Conservation (phyloP, 2,329 filamentous ascomycete species). For the Pyrenophora teres region DNA sequence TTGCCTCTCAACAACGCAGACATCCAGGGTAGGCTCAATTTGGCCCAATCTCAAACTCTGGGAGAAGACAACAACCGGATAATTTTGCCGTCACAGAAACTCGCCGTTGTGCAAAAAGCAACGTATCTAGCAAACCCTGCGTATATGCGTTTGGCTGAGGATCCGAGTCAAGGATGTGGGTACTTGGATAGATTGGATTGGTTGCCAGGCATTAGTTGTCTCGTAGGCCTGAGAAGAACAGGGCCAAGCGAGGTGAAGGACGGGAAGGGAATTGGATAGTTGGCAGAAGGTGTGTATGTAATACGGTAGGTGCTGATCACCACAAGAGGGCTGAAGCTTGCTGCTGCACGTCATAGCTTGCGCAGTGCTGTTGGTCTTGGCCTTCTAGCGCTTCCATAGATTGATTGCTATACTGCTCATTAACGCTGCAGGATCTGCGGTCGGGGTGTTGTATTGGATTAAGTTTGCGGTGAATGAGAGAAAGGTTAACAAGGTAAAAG, state of each 20-base stretch:
- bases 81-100: neutral
- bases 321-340: neutral
- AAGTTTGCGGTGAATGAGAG: conserved; percentile 12
- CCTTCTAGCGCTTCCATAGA: conserved; percentile 19
- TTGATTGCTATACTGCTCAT: conserved; percentile 16
- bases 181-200: neutral
- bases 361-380: conserved; percentile 8
- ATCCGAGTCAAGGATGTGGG: neutral
- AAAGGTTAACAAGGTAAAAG: conserved; percentile 9
- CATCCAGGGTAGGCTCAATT: conserved; percentile 1
- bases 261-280: too few relatives aligned
- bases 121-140: neutral
- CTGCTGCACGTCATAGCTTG: conserved; percentile 17
- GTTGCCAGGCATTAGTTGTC: neutral
- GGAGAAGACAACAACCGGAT: neutral
- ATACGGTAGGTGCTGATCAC: conserved; percentile 3
- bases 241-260: neutral
- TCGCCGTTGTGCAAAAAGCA: neutral
- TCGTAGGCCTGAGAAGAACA: neutral
- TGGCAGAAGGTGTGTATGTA: neutral
- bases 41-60: neutral
- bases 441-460: conserved; percentile 18
- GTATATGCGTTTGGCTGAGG: too few relatives aligned
- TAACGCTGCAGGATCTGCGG: conserved; percentile 20
- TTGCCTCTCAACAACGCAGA: conserved; percentile 13